Evolutionary conservation across 768 basidiomycete genomes (phyloP), one percentile per base, ranked within the genome.

Genomic region (Suillus ampliporus): DNA sequence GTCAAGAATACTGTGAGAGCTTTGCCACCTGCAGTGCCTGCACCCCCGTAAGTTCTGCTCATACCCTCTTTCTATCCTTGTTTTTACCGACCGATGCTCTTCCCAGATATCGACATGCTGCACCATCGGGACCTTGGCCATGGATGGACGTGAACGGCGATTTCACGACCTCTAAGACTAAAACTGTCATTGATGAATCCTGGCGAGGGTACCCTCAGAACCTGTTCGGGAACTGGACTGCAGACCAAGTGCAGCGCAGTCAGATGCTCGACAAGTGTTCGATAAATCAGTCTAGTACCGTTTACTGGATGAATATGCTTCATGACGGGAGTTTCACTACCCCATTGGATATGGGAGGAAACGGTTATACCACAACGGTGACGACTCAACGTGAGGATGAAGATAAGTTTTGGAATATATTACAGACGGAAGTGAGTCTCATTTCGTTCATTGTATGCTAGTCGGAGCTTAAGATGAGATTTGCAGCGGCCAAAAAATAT

Each of bases 151-250:
- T 69, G 3, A 7, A 61, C 47, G 14, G 28, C 15, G 53, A 28
- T 4, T 11, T 34, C n/a, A 19, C 28, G 4, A 26, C 5, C n/a
- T 5, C 11, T 35, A 35, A 0, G 21, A 46, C 47, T 50, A 8
- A 3, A 8, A n/a, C 19, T 13, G 13, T 6, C 1, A 13, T 53
- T 8, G 35, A 44, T 44, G 5, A 53, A 53, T 53, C 21, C 35
- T 53, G 52, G 52, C 21, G 0, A 31, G 31, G 34, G 3, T 40
- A 40, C 34, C 23, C 23, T n/a, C 35, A 48, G 13, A 57, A 21
- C 50, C 19, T 11, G 28, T 51, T 80, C 66, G 78, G 80, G 1
- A 84, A 84, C 64, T 84, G 84, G 84, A 82, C 80, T 0, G 65
- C 67, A 3, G 65, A 66, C 2, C 82, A 84, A 57, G 69, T 76